phyloP scores from a whole-genome alignment of 805 yeast species.

The Yarrowia yakushimensis region DNA sequence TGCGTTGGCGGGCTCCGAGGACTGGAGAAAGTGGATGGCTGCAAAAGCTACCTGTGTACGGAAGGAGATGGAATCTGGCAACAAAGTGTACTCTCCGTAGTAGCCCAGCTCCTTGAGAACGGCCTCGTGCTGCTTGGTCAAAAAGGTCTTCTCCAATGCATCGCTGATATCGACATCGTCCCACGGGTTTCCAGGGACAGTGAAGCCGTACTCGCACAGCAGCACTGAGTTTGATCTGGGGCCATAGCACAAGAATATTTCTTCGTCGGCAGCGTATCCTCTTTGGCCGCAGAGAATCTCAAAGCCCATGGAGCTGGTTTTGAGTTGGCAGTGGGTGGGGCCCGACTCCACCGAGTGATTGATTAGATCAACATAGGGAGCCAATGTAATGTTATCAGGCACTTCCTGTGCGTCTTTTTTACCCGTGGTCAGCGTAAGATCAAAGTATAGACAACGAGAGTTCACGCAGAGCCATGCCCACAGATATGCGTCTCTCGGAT shows the following conservation, averaged over 20 bases:
- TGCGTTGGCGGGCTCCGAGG: neutral
- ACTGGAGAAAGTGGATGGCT: conserved; percentile 22
- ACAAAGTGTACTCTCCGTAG: conserved; percentile 70
- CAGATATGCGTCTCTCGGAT: conserved; percentile 7
- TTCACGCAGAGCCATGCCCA: conserved; percentile 88
- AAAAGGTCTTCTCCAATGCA: conserved; percentile 41
- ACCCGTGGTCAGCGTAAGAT: conserved; percentile 45
- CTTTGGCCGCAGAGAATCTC: conserved; percentile 44
- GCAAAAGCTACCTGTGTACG: conserved; percentile 76
- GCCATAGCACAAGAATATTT: conserved; percentile 75
- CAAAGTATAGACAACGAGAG: conserved; percentile 84
- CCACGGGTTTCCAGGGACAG: conserved; percentile 57
- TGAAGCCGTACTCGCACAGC: conserved; percentile 84
- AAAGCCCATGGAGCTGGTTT: conserved; percentile 50
- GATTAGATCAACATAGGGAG: conserved; percentile 84
- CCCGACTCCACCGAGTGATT: conserved; percentile 55
- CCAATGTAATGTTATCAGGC: conserved; percentile 75
- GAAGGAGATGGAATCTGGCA: conserved; percentile 54
- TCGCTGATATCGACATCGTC: conserved; percentile 63
- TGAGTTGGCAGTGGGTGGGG: conserved; percentile 31
- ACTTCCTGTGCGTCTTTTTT: conserved; percentile 39
- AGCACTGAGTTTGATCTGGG: conserved; percentile 82
- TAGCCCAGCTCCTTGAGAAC: conserved; percentile 56
- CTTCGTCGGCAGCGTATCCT: conserved; percentile 46
- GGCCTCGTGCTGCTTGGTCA: conserved; percentile 40